These are phyloP conservation scores for Wilcoxina mikolae DNA, from an alignment of 495 filamentous ascomycete species.

Conservation along the genomic window DNA sequence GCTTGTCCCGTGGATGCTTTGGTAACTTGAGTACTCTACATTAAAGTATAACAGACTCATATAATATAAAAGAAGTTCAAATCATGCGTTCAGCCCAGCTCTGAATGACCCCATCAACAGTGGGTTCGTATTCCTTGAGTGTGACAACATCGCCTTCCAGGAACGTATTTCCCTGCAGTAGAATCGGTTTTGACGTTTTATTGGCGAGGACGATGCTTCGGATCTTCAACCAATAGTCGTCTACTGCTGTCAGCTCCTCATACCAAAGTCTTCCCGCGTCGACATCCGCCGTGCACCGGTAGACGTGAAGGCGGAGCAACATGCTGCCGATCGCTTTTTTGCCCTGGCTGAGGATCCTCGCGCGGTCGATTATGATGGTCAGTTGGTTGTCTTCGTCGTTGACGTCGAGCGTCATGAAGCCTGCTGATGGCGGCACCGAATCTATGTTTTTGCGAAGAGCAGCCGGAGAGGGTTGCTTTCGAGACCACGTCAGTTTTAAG, in stretches of 20 bases:
- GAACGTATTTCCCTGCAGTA: not conserved
- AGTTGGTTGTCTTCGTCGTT: constrained; percentile 15
- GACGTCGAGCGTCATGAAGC: constrained; percentile 26
- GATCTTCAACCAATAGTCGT: constrained; percentile 31
- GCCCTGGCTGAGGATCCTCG: constrained; percentile 31
- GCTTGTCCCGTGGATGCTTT: too few relatives aligned
- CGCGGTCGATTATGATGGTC: constrained; percentile 30
- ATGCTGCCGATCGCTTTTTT: constrained; percentile 34
- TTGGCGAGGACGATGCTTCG: constrained; percentile 31
- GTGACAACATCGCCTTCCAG: not conserved
- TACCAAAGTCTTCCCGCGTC: constrained; percentile 31
- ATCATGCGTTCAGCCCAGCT: constrained; percentile 33
- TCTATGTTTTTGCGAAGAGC: too few relatives aligned
- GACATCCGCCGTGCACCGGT: constrained; percentile 36
- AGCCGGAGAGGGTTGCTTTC: too few relatives aligned
- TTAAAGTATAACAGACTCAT: too few relatives aligned
- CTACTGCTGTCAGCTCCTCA: constrained; percentile 32
- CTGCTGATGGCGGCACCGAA: too few relatives aligned
- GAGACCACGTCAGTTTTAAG: too few relatives aligned
- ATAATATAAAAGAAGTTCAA: not conserved
- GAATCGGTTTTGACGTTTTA: constrained; percentile 6
- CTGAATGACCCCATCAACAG: constrained; percentile 31
- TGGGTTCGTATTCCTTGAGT: constrained; percentile 35
- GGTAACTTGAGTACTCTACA: too few relatives aligned
- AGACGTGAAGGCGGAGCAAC: constrained; percentile 35